Base-by-base conservation (phyloP, 2,329 filamentous ascomycete genomes). In the Diaporthe nobilis region DNA sequence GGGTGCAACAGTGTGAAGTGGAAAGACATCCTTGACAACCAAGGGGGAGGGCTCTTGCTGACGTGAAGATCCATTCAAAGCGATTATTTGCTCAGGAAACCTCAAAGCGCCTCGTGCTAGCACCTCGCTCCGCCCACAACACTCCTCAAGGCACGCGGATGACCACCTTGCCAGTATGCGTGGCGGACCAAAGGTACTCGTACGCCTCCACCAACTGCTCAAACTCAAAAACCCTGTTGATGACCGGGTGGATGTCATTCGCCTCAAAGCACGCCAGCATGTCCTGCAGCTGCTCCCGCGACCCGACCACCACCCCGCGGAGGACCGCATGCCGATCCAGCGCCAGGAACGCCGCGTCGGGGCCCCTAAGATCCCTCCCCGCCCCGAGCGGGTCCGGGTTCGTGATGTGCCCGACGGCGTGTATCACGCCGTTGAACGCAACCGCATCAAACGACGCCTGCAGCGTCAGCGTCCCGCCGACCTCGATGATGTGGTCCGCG, bases 341-440 rank as follows among this genome's bases (percentile, higher is more conserved):
- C 12, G 80, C 79, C 28, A 80, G 73, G 12, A 77, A 75, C n/a
- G 80, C 77, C 22, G 84, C 79, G 58, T 84, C 78, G 2, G 82
- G 81, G 79, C 81, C 80, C 71, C 82, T 75, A 0, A 81, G 79
- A 58, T 82, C 78, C 13, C 61, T 31, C 4, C 68, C 60, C 13
- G 60, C 37, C 1, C 77, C 65, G 22, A 85, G 74, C 57, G 57
- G 57, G 20, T 60, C 57, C 20, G 57, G 57, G 31, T 60, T 37
- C 3, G 57, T 60, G 4, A 86, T 77, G 76, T 85, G 85, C 8
- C 85, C 85, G 77, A 86, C 84, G 70, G 44, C 44, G 77, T 81
- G 86, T 79, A 92, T 89, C 7, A 88, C 78, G 0, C 90, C 90
- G 28, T 89, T 89, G 79, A 90, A 89, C 1, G 87, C 85, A 5